Evolutionary conservation across 1,139 yeast genomes (phyloP).

Genomic region (Suhomyces bokatorum): DNA sequence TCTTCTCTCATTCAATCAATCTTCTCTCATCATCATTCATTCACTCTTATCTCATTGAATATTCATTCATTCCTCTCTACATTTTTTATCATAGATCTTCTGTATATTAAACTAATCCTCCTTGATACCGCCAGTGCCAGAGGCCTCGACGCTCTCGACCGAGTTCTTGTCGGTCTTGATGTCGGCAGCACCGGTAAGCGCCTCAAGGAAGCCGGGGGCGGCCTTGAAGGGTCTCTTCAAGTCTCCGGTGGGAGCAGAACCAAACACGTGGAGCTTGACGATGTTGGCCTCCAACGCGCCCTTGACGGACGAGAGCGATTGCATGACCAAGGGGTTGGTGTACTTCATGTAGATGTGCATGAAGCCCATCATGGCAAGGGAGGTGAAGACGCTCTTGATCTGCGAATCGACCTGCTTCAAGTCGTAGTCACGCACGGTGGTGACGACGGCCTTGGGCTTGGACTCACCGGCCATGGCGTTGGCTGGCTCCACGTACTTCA

Average conservation of each 20-base stretch:
- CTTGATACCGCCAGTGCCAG: constrained; percentile 90
- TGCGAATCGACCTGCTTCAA: constrained; percentile 78
- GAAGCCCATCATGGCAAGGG: constrained; percentile 97
- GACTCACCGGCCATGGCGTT: constrained; percentile 75
- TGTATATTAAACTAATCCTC: constrained; percentile 57
- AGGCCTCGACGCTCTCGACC: constrained; percentile 79
- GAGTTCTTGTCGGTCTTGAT: constrained; percentile 83
- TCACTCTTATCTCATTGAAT: too few relatives aligned
- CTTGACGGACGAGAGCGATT: constrained; percentile 87
- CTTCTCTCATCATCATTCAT: too few relatives aligned
- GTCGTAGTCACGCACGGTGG: constrained; percentile 95
- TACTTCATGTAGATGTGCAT: constrained; percentile 98
- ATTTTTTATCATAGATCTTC: too few relatives aligned
- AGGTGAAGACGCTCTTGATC: constrained; percentile 81
- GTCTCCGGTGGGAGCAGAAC: constrained; percentile 83
- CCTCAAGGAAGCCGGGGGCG: constrained; percentile 74
- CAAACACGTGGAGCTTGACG: constrained; percentile 87
- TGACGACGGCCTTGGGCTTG: constrained; percentile 73
- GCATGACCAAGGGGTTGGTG: constrained; percentile 96
- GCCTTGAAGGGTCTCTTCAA: constrained; percentile 97
- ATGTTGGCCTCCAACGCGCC: constrained; percentile 87
- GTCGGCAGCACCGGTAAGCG: constrained; percentile 57
- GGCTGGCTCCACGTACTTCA: constrained; percentile 89
- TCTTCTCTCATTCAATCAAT: too few relatives aligned
- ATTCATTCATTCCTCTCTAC: background rate